phyloP scores from a whole-genome alignment of 495 filamentous ascomycete genomes.

The Penicillium daleae region DNA sequence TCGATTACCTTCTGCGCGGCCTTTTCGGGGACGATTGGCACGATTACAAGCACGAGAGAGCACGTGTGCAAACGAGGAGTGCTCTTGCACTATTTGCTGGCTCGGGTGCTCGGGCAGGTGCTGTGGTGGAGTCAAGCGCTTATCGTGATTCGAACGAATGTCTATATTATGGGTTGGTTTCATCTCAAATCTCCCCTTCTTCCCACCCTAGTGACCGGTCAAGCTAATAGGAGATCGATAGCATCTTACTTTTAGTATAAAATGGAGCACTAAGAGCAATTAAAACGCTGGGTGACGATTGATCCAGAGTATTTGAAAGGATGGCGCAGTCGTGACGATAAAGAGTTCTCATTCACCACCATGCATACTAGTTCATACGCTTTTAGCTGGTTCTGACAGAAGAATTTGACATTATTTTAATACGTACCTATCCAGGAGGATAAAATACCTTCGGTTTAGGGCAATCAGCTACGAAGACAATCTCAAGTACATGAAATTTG shows the following conservation, averaged over 20 bases:
- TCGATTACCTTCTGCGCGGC: too few species aligned
- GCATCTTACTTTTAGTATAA: background rate
- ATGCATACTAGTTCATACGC: too few species aligned
- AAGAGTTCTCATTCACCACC: too few species aligned
- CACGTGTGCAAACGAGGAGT: conserved; percentile 23
- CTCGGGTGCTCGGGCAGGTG: conserved; percentile 23
- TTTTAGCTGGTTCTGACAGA: too few species aligned
- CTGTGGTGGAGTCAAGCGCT: conserved; percentile 28
- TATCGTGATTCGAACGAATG: conserved; percentile 26
- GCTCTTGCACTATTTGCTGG: conserved; percentile 25
- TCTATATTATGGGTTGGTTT: background rate
- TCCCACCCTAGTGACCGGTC: too few species aligned
- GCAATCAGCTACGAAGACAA: too few species aligned
- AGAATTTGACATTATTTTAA: too few species aligned
- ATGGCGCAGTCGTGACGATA: background rate
- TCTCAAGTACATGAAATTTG: too few species aligned
- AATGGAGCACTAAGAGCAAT: background rate
- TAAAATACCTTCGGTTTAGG: too few species aligned
- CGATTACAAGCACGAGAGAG: conserved; percentile 28
- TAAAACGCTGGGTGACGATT: too few species aligned
- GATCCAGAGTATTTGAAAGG: background rate
- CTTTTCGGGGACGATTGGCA: background rate
- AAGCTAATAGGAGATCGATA: background rate
- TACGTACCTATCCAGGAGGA: too few species aligned
- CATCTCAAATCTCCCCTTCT: too few species aligned